Evolutionary conservation across 441 rosid genomes (phyloP).

Genomic region (Brassica hybrid): DNA sequence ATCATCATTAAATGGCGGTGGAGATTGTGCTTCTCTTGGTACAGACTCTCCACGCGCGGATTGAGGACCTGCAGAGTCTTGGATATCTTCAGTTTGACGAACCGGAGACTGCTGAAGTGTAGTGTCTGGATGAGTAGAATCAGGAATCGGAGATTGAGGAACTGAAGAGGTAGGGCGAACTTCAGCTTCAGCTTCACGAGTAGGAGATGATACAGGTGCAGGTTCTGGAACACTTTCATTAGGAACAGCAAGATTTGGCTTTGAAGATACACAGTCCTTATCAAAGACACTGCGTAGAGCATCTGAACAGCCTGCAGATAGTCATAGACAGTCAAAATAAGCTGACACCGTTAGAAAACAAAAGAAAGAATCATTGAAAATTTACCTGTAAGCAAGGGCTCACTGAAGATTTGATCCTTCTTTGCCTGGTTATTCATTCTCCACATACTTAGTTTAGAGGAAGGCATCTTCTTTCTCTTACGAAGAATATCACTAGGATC

Average conservation of each 20-base stretch:
- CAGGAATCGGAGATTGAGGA: slow-evolving; percentile 24
- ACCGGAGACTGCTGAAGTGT: slow-evolving; percentile 29
- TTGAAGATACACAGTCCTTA: slow-evolving; percentile 50
- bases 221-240: slow-evolving; percentile 49
- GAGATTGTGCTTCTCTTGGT: slow-evolving; percentile 35
- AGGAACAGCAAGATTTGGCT: slow-evolving; percentile 48
- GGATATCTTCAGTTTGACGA: slow-evolving; percentile 42
- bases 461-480: slow-evolving; percentile 61
- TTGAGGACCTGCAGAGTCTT: slow-evolving; percentile 26
- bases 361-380: too few relatives aligned
- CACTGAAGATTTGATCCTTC: slow-evolving; percentile 60
- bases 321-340: slow-evolving; percentile 8
- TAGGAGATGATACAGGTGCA: slow-evolving; percentile 34
- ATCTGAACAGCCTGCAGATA: slow-evolving; percentile 59
- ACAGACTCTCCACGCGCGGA: slow-evolving; percentile 15
- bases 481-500: slow-evolving; percentile 57
- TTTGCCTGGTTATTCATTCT: slow-evolving; percentile 52
- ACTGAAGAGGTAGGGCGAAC: slow-evolving; percentile 17
- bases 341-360: neutral
- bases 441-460: slow-evolving; percentile 58
- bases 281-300: slow-evolving; percentile 51
- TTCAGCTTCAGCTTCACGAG: slow-evolving; percentile 45
- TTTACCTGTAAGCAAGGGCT: slow-evolving; percentile 67
- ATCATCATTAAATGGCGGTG: slow-evolving; percentile 41
- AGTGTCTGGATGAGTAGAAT: slow-evolving; percentile 10